Base-by-base conservation (phyloP, 306 rosid genomes). In the Chamaecrista fasciculata region DNA sequence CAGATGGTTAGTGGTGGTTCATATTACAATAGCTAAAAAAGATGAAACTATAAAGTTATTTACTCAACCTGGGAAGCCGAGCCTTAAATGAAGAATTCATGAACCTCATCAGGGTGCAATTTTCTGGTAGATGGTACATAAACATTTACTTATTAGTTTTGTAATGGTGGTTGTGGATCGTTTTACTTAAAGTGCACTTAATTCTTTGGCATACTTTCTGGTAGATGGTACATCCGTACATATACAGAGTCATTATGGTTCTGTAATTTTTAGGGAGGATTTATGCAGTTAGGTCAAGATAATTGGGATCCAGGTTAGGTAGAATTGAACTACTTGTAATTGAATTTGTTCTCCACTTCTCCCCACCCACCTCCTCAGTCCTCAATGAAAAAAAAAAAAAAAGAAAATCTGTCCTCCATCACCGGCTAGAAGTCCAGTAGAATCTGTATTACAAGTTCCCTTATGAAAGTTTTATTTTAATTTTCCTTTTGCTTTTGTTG, bases 41-140 rank as follows among this genome's bases (percentile, higher is more conserved):
- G 73, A 16, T 49, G 2, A 5, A 34, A 28, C 46, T 63, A 19
- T 14, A 34, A 21, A 33, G 71, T 31, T 43, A 40, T 47, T 20
- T 24, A 10, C 40, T 58, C 56, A 47, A 47, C 37, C 16, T 19
- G 48, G 19, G 28, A 29, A 44, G n/a, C n/a, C n/a, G n/a, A 70
- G 53, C 47, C 37, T 47, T 26, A 5, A 42, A 33, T 37, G 72
- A 71, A 34, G 59, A 51, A 52, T 50, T 51, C 40, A 5, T 61
- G 19, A 31, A 58, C 11, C 62, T 46, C 56, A 44, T 40, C 24
- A 8, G 43, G 67, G 49, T 12, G 19, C 47, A 55, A 63, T 10
- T 36, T 47, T n/a, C 28, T 60, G 70, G 37, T 26, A 51, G 79
- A 39, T 58, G 25, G 39, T 67, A 23, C 65, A n/a, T n/a, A n/a